Evolutionary conservation across 164 flowering plant genomes (phyloP).

Genomic region (Vitis labrusca): DNA sequence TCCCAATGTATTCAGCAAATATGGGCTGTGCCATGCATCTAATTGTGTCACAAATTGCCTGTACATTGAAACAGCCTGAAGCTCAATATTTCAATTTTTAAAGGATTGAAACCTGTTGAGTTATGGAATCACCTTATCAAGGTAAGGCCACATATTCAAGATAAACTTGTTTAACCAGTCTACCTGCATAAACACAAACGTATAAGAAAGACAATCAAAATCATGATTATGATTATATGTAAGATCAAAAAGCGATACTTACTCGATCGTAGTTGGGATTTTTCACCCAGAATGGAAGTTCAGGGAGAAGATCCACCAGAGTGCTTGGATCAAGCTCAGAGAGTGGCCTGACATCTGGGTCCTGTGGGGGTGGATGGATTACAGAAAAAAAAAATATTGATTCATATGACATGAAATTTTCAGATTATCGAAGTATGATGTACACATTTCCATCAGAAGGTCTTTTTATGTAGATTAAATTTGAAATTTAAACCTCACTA

Average conservation of each 20-base stretch:
- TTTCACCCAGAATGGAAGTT: constrained; percentile 82
- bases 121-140: constrained; percentile 54
- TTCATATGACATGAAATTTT: too few species aligned
- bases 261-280: constrained; percentile 83
- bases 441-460: too few species aligned
- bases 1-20: constrained; percentile 70
- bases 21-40: constrained; percentile 50
- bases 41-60: constrained; percentile 65
- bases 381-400: not conserved
- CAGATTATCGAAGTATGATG: too few species aligned
- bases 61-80: constrained; percentile 7
- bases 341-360: constrained; percentile 50
- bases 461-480: too few species aligned
- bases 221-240: not conserved
- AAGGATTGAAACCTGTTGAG: not conserved
- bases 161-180: constrained; percentile 85
- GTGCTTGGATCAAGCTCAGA: constrained; percentile 44
- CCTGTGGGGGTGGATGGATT: constrained; percentile 35
- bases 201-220: not conserved
- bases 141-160: constrained; percentile 74
- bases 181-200: constrained; percentile 44
- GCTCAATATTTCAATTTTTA: not conserved
- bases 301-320: constrained; percentile 53
- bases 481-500: too few species aligned
- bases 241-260: constrained; percentile 11